Evolutionary conservation across 495 filamentous ascomycete genomes (phyloP), one percentile per base, ranked within the genome.

Genomic region (Podospora australis): DNA sequence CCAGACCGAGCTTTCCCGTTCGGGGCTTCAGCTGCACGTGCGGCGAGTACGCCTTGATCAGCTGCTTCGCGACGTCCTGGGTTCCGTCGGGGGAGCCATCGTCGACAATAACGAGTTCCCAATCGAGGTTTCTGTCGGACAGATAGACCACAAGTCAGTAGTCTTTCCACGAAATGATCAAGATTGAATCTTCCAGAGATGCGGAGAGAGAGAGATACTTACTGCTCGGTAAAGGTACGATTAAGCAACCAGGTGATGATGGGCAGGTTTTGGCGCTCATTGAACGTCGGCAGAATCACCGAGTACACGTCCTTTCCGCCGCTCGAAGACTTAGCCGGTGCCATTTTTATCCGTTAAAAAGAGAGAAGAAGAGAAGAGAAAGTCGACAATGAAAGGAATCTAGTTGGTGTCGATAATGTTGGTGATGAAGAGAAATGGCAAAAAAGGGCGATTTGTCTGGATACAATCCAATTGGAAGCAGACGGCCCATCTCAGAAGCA

Each of bases 11-110:
- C 73, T 98, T 97, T 51, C 92, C 94, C 17, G 85, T 76, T 53
- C 92, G 90, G 17, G 89, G 75, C 66, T 88, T 84, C 43, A 97
- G 82, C 48, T 87, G 63, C 59, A 97, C 88, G 65, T 82, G 88
- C 24, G 80, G 67, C 20, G 81, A 56, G 74, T 90, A 98, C 57
- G 82, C 82, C 57, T 82, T 83, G 63, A 90, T 82, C 48, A 98
- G 87, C 64, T 97, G 90, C 65, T 82, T 77, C 23, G 90, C 92
- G 60, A 97, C 74, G 23, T 83, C 81, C 65, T 94, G 87, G 44
- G 92, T 98, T 58, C 89, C 87, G 70, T 98, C 92, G 52, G 94
- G 92, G 55, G 90, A 96, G 72, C 82, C 91, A 70, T 98, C 92
- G 77, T 98, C 92, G 60, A 98, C 87, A 68, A 97, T 89, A 45